Percentiles rank a stretch among this genome's conserved stretches.
These are phyloP conservation scores for Saturnispora silvae DNA, from an alignment of 805 yeast genomes.

Conservation along the genomic window DNA sequence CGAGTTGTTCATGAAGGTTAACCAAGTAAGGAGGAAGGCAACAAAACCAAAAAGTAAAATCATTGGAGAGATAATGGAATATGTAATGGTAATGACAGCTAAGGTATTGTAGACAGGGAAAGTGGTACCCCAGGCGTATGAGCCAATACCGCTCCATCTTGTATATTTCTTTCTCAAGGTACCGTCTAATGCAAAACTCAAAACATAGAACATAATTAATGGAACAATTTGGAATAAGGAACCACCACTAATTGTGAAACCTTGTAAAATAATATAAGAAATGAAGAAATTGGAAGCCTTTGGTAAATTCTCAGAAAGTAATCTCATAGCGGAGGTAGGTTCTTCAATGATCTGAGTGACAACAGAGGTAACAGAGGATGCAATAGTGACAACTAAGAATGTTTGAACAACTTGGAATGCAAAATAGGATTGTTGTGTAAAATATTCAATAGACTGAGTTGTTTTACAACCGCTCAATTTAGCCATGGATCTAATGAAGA, in stretches of 20 bases:
- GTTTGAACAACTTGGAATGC: constrained; percentile 64
- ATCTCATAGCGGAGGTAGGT: constrained; percentile 46
- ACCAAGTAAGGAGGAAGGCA: constrained; percentile 61
- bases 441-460: constrained; percentile 46
- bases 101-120: constrained; percentile 70
- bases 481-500: constrained; percentile 54
- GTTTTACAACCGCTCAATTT: constrained; percentile 49
- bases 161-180: constrained; percentile 60
- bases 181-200: constrained; percentile 46
- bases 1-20: constrained; percentile 71
- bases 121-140: constrained; percentile 61
- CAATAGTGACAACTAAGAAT: constrained; percentile 57
- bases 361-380: constrained; percentile 63
- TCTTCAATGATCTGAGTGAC: constrained; percentile 50
- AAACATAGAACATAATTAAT: constrained; percentile 45
- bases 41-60: constrained; percentile 63
- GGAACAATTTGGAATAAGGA: constrained; percentile 52
- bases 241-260: constrained; percentile 55
- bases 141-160: constrained; percentile 44
- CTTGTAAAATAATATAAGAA: constrained; percentile 59
- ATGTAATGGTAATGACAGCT: constrained; percentile 58
- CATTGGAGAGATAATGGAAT: constrained; percentile 70
- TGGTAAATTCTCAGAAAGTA: constrained; percentile 61
- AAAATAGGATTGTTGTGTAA: constrained; percentile 58
- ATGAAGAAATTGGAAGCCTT: constrained; percentile 65